A percentile compares a stretch with the other conserved stretches of the same genome.
Evolutionary conservation across 208 protist genomes (phyloP).

Genomic region (Crithidia bombi): DNA sequence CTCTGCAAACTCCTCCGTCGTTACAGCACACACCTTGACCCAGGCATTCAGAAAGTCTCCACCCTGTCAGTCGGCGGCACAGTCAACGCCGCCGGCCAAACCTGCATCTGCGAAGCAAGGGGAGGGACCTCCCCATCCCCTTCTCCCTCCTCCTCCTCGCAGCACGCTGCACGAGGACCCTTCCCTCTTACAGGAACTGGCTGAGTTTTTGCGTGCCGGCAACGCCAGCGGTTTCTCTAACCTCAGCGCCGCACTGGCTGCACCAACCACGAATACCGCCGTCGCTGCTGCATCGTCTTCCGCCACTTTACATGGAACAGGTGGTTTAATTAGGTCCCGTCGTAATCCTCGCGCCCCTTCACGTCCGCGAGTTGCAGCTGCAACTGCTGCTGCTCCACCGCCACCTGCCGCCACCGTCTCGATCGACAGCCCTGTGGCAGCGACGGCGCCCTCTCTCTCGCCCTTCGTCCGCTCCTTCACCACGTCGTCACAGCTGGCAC

Average conservation of each 20-base stretch:
- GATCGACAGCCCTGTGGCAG: neutral
- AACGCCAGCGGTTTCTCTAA: conserved; percentile 18
- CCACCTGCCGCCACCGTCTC: conserved; percentile 4
- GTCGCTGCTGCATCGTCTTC: no score
- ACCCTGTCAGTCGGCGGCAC: neutral
- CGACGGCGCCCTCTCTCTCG: neutral
- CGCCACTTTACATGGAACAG: no score
- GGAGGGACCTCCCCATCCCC: neutral
- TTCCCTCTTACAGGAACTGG: conserved; percentile 18
- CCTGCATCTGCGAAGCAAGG: neutral
- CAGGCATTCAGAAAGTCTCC: neutral
- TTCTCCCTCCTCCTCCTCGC: neutral
- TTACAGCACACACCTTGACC: neutral
- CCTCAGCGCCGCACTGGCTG: conserved; percentile 21
- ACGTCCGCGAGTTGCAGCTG: neutral
- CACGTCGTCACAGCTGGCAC: conserved; percentile 8
- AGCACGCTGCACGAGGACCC: conserved; percentile 11
- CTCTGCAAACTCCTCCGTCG: neutral
- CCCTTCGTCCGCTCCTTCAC: conserved; percentile 12
- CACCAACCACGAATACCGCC: neutral
- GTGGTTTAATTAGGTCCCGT: neutral
- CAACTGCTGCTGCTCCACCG: neutral
- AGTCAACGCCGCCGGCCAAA: no score
- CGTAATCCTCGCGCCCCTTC: neutral
- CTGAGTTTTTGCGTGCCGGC: conserved; percentile 28